A percentile compares a stretch with the other conserved stretches of the same genome.
phyloP scores from a whole-genome alignment of 257 asterid genomes.

The Anisodus acutangulus region DNA sequence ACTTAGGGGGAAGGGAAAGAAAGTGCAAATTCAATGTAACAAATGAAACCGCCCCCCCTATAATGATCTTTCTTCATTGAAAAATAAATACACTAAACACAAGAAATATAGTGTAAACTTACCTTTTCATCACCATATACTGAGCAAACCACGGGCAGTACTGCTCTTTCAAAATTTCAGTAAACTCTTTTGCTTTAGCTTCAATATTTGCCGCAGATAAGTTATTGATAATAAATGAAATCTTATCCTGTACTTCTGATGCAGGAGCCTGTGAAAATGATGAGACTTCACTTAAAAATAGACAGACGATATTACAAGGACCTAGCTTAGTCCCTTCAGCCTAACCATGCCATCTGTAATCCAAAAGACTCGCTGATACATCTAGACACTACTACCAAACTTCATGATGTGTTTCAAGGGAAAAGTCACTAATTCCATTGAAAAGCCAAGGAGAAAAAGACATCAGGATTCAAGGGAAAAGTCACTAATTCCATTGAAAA shows the following conservation, averaged over 20 bases:
- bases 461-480: conserved; percentile 7
- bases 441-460: neutral
- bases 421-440: neutral
- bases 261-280: conserved; percentile 77
- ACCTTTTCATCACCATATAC: conserved; percentile 99
- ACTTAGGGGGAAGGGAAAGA: neutral
- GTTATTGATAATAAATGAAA: conserved; percentile 84
- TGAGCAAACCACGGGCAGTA: conserved; percentile 97
- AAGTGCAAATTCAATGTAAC: neutral
- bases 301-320: neutral
- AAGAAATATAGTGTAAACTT: neutral
- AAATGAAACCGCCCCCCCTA: neutral
- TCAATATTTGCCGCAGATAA: conserved; percentile 82
- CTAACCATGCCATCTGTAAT: conserved; percentile 8
- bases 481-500: neutral
- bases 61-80: conserved; percentile 4
- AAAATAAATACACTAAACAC: neutral
- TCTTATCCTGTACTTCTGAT: conserved; percentile 89
- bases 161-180: conserved; percentile 72
- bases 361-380: neutral
- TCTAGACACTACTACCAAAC: neutral
- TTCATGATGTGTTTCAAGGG: neutral
- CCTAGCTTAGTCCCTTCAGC: neutral
- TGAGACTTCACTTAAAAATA: neutral
- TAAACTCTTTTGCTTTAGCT: conserved; percentile 86